phyloP scores from a whole-genome alignment of 805 yeast species.

The Ogataea naganishii region DNA sequence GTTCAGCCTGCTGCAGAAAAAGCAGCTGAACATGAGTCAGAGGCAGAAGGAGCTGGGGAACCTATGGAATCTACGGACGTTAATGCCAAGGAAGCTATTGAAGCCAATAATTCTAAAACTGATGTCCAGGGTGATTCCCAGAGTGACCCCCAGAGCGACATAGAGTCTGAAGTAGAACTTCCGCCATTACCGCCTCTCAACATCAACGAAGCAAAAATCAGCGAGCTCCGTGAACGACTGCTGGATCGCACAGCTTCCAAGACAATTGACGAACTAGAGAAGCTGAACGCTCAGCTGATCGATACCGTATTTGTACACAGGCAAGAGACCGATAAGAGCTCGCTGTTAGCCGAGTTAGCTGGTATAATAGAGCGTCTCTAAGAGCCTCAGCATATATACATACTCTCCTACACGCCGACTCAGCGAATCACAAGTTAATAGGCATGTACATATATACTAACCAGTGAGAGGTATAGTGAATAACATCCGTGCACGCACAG shows the following conservation, averaged over 20 bases:
- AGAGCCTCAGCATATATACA: too few relatives aligned
- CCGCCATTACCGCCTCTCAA: slow-evolving; percentile 16
- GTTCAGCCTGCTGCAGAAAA: slow-evolving; percentile 2
- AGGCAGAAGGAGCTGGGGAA: slow-evolving; percentile 4
- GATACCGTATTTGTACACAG: slow-evolving; percentile 69
- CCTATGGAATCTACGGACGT: neutral
- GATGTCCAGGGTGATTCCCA: slow-evolving; percentile 1
- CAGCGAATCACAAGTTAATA: too few relatives aligned
- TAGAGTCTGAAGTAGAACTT: slow-evolving; percentile 15
- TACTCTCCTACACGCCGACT: too few relatives aligned
- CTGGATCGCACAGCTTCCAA: slow-evolving; percentile 27
- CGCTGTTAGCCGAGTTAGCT: slow-evolving; percentile 25
- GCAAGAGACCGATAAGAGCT: slow-evolving; percentile 33
- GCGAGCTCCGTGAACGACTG: slow-evolving; percentile 22
- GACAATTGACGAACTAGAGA: slow-evolving; percentile 50
- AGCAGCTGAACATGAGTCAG: slow-evolving; percentile 6
- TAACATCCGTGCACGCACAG: too few relatives aligned
- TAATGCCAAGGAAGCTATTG: slow-evolving; percentile 5
- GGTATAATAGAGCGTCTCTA: slow-evolving; percentile 16
- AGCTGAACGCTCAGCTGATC: slow-evolving; percentile 57
- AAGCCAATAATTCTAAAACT: slow-evolving; percentile 7
- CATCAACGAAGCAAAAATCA: slow-evolving; percentile 25
- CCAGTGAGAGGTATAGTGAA: too few relatives aligned
- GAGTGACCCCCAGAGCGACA: slow-evolving; percentile 2
- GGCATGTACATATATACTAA: too few relatives aligned